phyloP scores from a whole-genome alignment of 179 eudicot species.

The Silene noctiflora region DNA sequence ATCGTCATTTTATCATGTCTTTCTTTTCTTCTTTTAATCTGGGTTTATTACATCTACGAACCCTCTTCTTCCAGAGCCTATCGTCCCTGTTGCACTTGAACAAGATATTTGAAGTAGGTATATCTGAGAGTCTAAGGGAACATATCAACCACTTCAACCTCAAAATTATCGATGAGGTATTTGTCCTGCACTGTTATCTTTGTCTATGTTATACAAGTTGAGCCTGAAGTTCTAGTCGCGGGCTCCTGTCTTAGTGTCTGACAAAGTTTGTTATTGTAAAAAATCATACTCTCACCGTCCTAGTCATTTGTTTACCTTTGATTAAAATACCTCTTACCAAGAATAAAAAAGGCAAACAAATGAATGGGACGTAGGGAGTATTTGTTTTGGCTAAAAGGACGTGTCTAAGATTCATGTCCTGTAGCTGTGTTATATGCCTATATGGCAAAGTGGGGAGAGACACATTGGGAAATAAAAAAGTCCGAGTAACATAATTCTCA shows the following conservation, averaged over 20 bases:
- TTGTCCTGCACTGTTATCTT: constrained; percentile 8
- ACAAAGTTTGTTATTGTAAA: neutral
- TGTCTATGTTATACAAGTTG: neutral
- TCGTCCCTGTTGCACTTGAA: constrained; percentile 79
- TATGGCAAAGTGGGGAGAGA: neutral
- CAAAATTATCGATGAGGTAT: constrained; percentile 74
- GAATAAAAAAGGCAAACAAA: no score
- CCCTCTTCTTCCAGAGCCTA: constrained; percentile 53
- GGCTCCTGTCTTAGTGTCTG: neutral
- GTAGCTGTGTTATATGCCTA: neutral
- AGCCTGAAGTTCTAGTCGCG: neutral
- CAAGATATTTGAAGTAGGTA: constrained; percentile 89
- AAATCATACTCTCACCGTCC: neutral
- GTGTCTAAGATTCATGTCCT: neutral
- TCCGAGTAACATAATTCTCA: neutral
- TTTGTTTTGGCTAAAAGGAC: neutral
- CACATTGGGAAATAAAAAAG: neutral
- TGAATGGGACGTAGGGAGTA: no score
- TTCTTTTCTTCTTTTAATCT: constrained; percentile 1
- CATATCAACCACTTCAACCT: constrained; percentile 49
- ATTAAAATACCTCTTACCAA: no score
- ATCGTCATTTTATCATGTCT: neutral
- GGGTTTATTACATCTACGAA: constrained; percentile 3
- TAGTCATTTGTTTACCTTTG: no score
- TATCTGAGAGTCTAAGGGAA: constrained; percentile 69